phyloP scores from a whole-genome alignment of 2,329 filamentous ascomycete species.

The Periglandula ipomoeae region DNA sequence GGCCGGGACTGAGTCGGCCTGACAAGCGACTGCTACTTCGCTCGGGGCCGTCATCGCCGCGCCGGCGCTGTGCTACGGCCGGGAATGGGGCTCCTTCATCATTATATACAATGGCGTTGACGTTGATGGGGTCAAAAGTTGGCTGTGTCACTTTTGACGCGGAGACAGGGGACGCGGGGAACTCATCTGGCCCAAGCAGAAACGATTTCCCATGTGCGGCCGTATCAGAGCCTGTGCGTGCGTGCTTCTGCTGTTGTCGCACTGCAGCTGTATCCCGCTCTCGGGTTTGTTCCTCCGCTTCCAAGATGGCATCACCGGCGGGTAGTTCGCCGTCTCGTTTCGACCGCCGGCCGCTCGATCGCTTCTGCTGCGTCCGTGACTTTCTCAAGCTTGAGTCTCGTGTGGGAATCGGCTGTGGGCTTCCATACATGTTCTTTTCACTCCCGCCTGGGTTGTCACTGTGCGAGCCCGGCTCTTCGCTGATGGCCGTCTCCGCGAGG shows the following conservation, averaged over 20 bases:
- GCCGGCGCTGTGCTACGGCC: constrained; percentile 52
- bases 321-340: constrained; percentile 36
- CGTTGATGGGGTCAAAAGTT: constrained; percentile 16
- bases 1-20: constrained; percentile 39
- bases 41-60: constrained; percentile 41
- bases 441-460: constrained; percentile 16
- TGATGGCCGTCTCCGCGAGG: constrained; percentile 44
- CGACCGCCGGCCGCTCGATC: constrained; percentile 40
- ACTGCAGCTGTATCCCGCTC: neutral
- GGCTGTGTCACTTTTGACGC: constrained; percentile 11
- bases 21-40: constrained; percentile 35
- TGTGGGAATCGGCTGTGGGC: constrained; percentile 49
- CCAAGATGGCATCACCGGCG: constrained; percentile 32
- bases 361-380: constrained; percentile 41
- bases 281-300: constrained; percentile 26
- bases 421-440: constrained; percentile 16
- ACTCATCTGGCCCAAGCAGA: constrained; percentile 16
- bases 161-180: constrained; percentile 11
- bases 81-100: constrained; percentile 65
- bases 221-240: constrained; percentile 6
- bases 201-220: constrained; percentile 10
- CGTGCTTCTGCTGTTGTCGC: neutral
- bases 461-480: constrained; percentile 38
- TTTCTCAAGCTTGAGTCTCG: constrained; percentile 61
- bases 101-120: constrained; percentile 24